Evolutionary conservation across 768 basidiomycete genomes (phyloP), one percentile per base, ranked within the genome.

Genomic region (Clitopilus hobsonii): DNA sequence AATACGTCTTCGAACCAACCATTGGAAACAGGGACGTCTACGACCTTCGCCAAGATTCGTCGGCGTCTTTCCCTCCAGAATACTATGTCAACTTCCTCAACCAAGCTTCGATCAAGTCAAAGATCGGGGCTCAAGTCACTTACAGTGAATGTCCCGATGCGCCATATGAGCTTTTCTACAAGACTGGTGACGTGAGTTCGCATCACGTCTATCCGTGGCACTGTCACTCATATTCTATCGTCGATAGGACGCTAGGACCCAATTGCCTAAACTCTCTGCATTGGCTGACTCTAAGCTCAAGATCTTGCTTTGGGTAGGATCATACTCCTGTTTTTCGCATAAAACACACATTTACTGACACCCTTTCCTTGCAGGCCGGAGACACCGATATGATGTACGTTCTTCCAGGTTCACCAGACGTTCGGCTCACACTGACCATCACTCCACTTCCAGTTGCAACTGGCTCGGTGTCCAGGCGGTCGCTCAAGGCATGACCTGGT

Each of bases 21-120:
- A 70, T 85, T 5, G 81, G 80, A 0, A 61, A 81, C 60, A 71
- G 74, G 10, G 84, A 88, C 56, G 58, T 73, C 0, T 66, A 86
- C 55, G 85, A 88, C 60, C 67, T 88, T 38, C 71, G 82, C 20
- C 84, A 86, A 65, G 83, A 77, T 36, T 68, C 75, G 0, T 73
- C 79, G 0, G 73, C 77, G 1, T 53, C 68, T 5, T 86, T 85
- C 66, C 84, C 85, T 5, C 79, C 84, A 0, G 75, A 82, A 45
- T 83, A 74, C 56, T 85, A 85, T 54, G 57, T 80, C 38, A 67
- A 69, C 10, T 84, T 79, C 57, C 67, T 86, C 1, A 18, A 8
- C 1, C 26, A 32, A n/a, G 36, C 72, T 0, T 57, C 63, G 2
- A 70, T 82, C 13, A 58, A 70, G 63, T 63, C 60, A 18, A 64